Percentiles rank a stretch among this genome's conserved stretches.
Conservation (phyloP, 345 rosid species). For the Hibiscus trionum region DNA sequence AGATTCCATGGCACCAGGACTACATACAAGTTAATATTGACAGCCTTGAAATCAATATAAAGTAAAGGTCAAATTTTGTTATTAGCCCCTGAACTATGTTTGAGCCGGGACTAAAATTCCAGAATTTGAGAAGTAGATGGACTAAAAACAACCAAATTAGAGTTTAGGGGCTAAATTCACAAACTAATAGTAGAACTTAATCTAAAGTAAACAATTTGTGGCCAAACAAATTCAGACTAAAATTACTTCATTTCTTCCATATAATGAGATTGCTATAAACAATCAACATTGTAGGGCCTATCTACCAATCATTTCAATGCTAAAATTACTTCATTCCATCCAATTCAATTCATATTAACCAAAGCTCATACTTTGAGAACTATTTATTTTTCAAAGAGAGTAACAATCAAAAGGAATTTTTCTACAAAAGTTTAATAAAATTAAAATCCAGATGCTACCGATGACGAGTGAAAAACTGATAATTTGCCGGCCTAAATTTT, state of each 20-base stretch:
- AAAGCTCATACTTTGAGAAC: background rate
- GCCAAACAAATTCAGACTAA: background rate
- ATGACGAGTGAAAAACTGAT: background rate
- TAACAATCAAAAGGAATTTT: background rate
- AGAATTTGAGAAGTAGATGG: too few relatives aligned
- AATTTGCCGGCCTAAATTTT: background rate
- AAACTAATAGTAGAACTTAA: too few relatives aligned
- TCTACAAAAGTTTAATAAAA: background rate
- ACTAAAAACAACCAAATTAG: too few relatives aligned
- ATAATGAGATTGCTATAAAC: background rate
- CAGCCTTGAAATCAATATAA: background rate
- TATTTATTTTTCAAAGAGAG: background rate
- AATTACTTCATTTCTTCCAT: background rate
- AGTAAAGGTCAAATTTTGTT: background rate
- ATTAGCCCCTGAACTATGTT: background rate
- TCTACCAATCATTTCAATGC: background rate
- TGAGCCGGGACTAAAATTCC: background rate
- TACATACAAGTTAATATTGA: background rate
- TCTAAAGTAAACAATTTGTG: background rate
- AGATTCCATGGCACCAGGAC: background rate
- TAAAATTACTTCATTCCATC: background rate
- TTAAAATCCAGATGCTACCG: background rate
- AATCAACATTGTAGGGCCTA: too few relatives aligned
- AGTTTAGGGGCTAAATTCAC: too few relatives aligned
- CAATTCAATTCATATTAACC: too few relatives aligned